Evolutionary conservation across 176 grass and related monocot genomes (phyloP).

Genomic region (Triticum urartu): DNA sequence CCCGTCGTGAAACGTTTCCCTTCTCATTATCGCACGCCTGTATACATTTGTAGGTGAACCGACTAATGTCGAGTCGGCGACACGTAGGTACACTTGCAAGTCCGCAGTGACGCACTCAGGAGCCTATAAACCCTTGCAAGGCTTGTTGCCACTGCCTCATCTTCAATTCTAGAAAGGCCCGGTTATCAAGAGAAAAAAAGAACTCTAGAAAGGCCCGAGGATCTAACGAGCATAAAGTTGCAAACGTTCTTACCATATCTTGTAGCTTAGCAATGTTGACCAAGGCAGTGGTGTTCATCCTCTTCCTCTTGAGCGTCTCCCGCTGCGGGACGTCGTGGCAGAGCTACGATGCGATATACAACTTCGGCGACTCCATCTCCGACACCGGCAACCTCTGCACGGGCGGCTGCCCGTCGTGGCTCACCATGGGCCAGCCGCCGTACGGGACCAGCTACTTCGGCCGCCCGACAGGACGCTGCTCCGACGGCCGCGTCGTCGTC

Average conservation of each 20-base stretch:
- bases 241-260: background rate
- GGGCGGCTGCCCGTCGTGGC: slow-evolving; percentile 34
- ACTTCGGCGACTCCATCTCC: slow-evolving; percentile 79
- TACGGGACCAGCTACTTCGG: slow-evolving; percentile 77
- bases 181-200: no score
- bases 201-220: background rate
- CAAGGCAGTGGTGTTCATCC: background rate
- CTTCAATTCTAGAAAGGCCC: background rate
- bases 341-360: slow-evolving; percentile 67
- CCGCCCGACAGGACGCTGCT: slow-evolving; percentile 62
- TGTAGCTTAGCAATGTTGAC: background rate
- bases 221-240: background rate
- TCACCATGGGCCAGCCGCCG: slow-evolving; percentile 52
- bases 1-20: no score
- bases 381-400: slow-evolving; percentile 73
- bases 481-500: slow-evolving; percentile 64
- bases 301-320: slow-evolving; percentile 13
- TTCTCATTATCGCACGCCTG: no score
- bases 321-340: slow-evolving; percentile 13
- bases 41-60: background rate
- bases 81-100: background rate
- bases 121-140: slow-evolving; percentile 18
- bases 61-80: background rate
- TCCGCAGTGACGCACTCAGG: background rate
- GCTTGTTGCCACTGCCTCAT: background rate